Conservation (phyloP, 1,139 yeast species). For the Kluyveromyces sp. region DNA sequence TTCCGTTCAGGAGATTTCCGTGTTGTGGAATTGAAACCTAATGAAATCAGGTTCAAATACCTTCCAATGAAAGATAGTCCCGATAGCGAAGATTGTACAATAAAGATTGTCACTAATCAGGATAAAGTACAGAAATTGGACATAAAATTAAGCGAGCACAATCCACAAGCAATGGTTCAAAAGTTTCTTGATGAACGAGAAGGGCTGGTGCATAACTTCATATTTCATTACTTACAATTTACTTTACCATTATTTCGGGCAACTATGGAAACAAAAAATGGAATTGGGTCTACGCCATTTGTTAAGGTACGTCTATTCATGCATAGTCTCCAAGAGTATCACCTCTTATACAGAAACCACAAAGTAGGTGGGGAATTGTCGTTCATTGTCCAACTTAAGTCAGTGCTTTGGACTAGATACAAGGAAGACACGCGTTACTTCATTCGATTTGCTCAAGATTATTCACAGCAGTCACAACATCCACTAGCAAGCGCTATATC, state of each 20-base stretch:
- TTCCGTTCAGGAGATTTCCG: slow-evolving; percentile 27
- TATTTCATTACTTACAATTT: slow-evolving; percentile 29
- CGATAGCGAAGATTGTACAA: slow-evolving; percentile 27
- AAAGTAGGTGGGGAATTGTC: slow-evolving; percentile 23
- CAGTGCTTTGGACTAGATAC: slow-evolving; percentile 21
- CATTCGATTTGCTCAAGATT: slow-evolving; percentile 1
- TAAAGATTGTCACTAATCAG: slow-evolving; percentile 24
- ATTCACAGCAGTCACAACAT: slow-evolving; percentile 2
- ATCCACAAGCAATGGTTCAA: slow-evolving; percentile 30
- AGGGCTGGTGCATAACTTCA: slow-evolving; percentile 26
- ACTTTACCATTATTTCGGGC: slow-evolving; percentile 28
- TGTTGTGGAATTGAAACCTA: slow-evolving; percentile 26
- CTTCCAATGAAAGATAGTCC: slow-evolving; percentile 16
- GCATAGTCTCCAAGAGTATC: slow-evolving; percentile 27
- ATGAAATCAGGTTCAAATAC: slow-evolving; percentile 30
- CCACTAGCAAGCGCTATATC: not conserved
- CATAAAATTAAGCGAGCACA: slow-evolving; percentile 25
- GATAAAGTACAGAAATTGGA: slow-evolving; percentile 24
- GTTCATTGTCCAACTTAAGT: slow-evolving; percentile 23
- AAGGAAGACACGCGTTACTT: slow-evolving; percentile 15
- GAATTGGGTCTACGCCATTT: slow-evolving; percentile 8
- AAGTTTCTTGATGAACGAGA: slow-evolving; percentile 24
- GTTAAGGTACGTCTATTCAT: slow-evolving; percentile 21
- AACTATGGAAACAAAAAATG: slow-evolving; percentile 16
- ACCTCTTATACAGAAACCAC: slow-evolving; percentile 21